Evolutionary conservation across 108 stramenopile genomes (phyloP), one percentile per base, ranked within the genome.

Genomic region (Nitzschia sp.): DNA sequence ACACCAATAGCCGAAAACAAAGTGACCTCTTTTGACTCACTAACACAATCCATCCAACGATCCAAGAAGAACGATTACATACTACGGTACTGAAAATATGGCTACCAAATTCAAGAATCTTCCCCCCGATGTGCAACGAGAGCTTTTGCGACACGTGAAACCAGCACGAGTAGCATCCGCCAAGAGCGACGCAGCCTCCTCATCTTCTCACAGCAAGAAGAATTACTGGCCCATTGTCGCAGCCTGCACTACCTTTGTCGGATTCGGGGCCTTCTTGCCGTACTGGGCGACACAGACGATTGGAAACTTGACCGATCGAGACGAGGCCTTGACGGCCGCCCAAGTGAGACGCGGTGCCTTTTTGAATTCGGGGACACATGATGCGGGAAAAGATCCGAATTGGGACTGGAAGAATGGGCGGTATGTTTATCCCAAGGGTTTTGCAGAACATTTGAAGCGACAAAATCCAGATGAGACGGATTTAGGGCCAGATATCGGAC

Each of bases 371-470:
- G 91, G 91, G 15, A 72, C 75, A 9, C 66, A 60, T 34, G 92
- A 93, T 79, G 89, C 74, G 0, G 92, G 92, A 0, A 82, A 81
- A 53, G 92, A 93, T 80, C 86, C 88, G 0, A 84, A 90, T 69
- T 93, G 92, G 92, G 84, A 90, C 70, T 88, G 85, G 67, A 80
- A 80, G 35, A 80, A 52, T 11, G 87, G 89, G n/a, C 62, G 63
- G 0, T 83, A 86, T 50, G 75, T 67, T 0, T 81, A 84, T 71
- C 79, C 82, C 53, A 79, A 81, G 56, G 81, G 81, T 25, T 87
- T 84, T 71, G 73, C 58, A 13, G 86, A 84, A 53, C 68, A 84
- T 64, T 78, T 87, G 9, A 60, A 79, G 30, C 77, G 67, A 56
- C 83, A 87, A 67, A 58, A 80, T 76, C 83, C 82, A 8, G 34